Evolutionary conservation across 139 green algal genomes (phyloP).

Genomic region (Edaphochlamys debaryana): DNA sequence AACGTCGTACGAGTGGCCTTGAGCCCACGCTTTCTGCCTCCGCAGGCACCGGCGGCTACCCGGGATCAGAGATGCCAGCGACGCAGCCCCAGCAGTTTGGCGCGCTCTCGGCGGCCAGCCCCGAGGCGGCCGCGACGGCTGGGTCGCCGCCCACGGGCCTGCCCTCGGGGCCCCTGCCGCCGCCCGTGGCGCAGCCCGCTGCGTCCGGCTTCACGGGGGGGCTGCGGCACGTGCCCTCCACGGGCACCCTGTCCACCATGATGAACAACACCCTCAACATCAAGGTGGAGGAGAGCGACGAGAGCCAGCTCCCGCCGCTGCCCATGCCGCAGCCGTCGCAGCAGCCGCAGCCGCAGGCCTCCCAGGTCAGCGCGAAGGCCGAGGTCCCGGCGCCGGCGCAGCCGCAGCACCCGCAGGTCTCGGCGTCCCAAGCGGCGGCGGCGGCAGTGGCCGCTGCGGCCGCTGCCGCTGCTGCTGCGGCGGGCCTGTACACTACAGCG

Average conservation of each 20-base stretch:
- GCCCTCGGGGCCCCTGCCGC: too few species aligned
- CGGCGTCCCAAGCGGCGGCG: neutral
- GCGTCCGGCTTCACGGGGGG: too few species aligned
- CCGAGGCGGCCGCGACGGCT: too few species aligned
- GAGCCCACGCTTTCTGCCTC: too few species aligned
- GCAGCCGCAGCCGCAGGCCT: neutral
- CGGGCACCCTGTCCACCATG: slow-evolving; percentile 1
- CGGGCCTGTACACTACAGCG: neutral
- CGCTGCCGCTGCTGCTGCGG: neutral
- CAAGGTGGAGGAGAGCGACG: neutral
- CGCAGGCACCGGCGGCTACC: too few species aligned
- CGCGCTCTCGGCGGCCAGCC: too few species aligned
- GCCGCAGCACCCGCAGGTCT: neutral
- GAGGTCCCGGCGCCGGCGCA: too few species aligned
- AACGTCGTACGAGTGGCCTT: too few species aligned
- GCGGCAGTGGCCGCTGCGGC: neutral
- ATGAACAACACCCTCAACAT: slow-evolving; percentile 15
- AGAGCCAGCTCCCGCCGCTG: neutral
- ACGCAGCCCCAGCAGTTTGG: too few species aligned
- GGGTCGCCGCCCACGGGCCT: too few species aligned
- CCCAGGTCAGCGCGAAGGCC: neutral
- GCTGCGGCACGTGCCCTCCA: slow-evolving; percentile 9
- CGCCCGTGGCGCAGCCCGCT: too few species aligned
- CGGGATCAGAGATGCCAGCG: too few species aligned
- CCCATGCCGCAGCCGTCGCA: neutral